These are phyloP conservation scores for Tetrapyrgos nigripes DNA, from an alignment of 1,284 basidiomycete genomes.

Conservation along the genomic window DNA sequence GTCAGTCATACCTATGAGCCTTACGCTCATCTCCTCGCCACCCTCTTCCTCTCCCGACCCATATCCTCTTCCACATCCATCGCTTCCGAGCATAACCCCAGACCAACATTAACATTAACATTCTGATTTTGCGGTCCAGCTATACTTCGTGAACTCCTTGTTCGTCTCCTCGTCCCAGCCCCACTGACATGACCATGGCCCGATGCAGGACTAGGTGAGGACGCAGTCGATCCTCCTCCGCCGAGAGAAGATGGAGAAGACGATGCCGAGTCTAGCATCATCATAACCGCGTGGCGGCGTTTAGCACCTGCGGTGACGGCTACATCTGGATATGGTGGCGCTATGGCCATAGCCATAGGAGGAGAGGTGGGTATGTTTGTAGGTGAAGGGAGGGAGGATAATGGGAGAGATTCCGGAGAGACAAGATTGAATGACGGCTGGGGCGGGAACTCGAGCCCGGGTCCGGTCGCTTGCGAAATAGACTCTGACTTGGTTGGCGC, in stretches of 20 bases:
- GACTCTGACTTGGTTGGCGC: constrained; percentile 15
- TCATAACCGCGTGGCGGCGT: constrained; percentile 65
- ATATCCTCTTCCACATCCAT: constrained; percentile 68
- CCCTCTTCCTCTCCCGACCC: constrained; percentile 60
- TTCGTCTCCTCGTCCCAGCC: constrained; percentile 42
- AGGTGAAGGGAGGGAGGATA: constrained; percentile 26
- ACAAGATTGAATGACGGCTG: constrained; percentile 8
- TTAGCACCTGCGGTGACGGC: constrained; percentile 47
- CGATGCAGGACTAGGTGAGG: constrained; percentile 27
- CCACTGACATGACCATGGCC: constrained; percentile 21
- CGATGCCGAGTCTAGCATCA: constrained; percentile 58
- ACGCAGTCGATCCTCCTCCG: constrained; percentile 23
- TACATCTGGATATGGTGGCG: constrained; percentile 19
- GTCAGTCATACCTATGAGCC: too few relatives aligned
- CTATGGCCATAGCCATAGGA: constrained; percentile 42
- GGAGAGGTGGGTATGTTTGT: constrained; percentile 28
- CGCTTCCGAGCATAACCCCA: constrained; percentile 42
- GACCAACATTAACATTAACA: constrained; percentile 39
- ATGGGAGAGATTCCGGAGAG: constrained; percentile 8
- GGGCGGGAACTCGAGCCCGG: constrained; percentile 3
- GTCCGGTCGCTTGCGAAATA: constrained; percentile 6
- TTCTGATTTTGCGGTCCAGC: constrained; percentile 41
- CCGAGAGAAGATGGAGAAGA: constrained; percentile 30
- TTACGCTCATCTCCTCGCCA: constrained; percentile 53
- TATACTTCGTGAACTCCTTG: constrained; percentile 46